Conservation (phyloP, 345 rosid genomes). For the Salix dunnii region DNA sequence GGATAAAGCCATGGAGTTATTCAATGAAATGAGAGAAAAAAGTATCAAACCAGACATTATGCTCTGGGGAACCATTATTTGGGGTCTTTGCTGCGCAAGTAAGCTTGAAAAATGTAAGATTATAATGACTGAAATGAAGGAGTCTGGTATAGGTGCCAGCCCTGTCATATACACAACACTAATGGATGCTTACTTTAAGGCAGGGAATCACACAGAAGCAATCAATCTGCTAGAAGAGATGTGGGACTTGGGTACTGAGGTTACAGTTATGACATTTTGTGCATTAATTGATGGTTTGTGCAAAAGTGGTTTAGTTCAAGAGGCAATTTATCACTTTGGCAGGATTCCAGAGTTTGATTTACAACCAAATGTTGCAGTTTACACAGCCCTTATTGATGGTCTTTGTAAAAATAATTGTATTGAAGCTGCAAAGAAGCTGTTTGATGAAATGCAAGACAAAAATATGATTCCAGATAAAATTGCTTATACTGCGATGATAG, state of each 20-base stretch:
- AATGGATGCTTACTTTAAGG: constrained; percentile 64
- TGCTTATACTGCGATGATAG: constrained; percentile 57
- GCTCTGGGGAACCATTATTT: constrained; percentile 58
- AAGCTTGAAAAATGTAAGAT: constrained; percentile 48
- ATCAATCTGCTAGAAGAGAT: constrained; percentile 46
- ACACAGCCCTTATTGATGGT: constrained; percentile 67
- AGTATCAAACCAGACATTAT: constrained; percentile 47
- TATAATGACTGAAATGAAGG: constrained; percentile 52
- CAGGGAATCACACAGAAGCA: constrained; percentile 44
- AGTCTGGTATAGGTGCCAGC: constrained; percentile 40
- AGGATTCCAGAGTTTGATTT: constrained; percentile 44
- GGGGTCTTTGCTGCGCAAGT: constrained; percentile 53
- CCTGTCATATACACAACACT: constrained; percentile 50
- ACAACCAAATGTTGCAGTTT: constrained; percentile 57
- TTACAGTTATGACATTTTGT: constrained; percentile 64
- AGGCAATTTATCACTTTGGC: constrained; percentile 48
- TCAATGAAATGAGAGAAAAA: constrained; percentile 47
- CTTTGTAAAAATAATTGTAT: constrained; percentile 58
- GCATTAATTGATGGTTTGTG: constrained; percentile 72
- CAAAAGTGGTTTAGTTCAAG: constrained; percentile 52
- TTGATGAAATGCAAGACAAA: constrained; percentile 44
- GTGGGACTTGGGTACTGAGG: constrained; percentile 41
- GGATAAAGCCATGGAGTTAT: constrained; percentile 46
- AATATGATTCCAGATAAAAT: constrained; percentile 47
- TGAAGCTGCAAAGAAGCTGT: constrained; percentile 48